Conservation (phyloP, 2,329 filamentous ascomycete genomes). For the Colletotrichum cereale region DNA sequence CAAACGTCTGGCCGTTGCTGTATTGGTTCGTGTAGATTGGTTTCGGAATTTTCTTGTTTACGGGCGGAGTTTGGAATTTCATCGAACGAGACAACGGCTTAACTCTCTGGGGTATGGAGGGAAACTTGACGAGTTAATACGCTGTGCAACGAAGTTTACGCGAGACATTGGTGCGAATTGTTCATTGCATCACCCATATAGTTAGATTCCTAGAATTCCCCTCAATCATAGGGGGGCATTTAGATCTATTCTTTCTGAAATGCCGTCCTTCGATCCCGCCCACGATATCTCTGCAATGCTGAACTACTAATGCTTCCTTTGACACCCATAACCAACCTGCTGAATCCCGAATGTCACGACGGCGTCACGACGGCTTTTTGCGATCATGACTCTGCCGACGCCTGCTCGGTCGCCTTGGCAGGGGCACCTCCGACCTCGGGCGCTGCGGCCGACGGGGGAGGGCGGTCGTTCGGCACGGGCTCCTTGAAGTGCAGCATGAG, state of each 20-base stretch:
- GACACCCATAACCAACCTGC: neutral
- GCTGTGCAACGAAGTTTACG: constrained; percentile 32
- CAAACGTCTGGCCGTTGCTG: neutral
- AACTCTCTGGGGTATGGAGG: constrained; percentile 4
- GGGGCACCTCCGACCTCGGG: constrained; percentile 35
- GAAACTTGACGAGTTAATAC: constrained; percentile 14
- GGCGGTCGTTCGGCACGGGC: constrained; percentile 60
- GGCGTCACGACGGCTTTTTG: neutral
- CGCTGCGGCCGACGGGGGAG: constrained; percentile 59
- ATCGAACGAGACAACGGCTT: neutral
- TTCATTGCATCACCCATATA: neutral
- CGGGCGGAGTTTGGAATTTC: neutral
- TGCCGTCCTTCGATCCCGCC: neutral
- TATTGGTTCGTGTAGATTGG: constrained; percentile 14
- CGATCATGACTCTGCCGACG: neutral
- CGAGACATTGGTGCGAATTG: neutral
- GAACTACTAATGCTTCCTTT: neutral
- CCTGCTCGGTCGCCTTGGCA: neutral
- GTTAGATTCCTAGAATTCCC: neutral
- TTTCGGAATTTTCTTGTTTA: neutral
- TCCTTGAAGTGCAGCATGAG: constrained; percentile 76
- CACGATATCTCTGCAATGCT: neutral
- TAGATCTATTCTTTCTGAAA: constrained; percentile 11
- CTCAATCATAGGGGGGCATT: constrained; percentile 7
- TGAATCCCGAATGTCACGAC: neutral